Base-by-base conservation (phyloP, 768 basidiomycete species). In the Pleurotus ostreatus region DNA sequence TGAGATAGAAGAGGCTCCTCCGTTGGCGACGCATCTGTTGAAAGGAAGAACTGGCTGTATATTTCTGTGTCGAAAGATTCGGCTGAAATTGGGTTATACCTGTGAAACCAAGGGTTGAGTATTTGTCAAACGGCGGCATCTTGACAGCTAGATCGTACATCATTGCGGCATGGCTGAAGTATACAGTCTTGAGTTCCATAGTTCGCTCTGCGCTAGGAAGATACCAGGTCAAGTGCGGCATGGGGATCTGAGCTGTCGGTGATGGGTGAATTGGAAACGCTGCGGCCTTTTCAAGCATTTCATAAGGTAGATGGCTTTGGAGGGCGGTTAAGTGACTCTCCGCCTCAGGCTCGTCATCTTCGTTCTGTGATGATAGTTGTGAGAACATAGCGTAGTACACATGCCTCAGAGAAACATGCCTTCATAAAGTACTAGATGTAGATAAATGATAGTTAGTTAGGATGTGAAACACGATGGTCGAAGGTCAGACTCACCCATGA, bases 111-210 rank as follows among this genome's bases (percentile, higher is more conserved):
- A 38, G 13, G 9, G 8, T 41, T 30, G n/a, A 38, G 38, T 45
- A 49, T 25, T 41, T 20, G 41, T 30, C 41, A 22, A 45, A 26
- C 43, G 8, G 53, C 13, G 40, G 5, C 30, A 34, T 4, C 7
- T 12, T 15, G 25, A n/a, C 37, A 41, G 23, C 20, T 5, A 48
- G 48, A 41, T 62, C 84, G 70, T 69, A 86, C 86, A 88, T 87
- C 86, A 85, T 88, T 54, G 84, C 80, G 26, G 84, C 88, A 63
- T 83, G 78, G 23, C 76, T 76, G 67, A 76, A 87, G 66, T 85
- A 89, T 16, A 80, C 78, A 16, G 78, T 76, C 22, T 80, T 79
- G 39, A 90, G 70, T 54, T 82, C 78, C n/a, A 78, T 71, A 3
- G 89, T 86, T 56, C 77, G 80, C 30, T 81, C 77, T 2, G 77